These are phyloP conservation scores for Botryotinia globosa DNA, from an alignment of 2,329 filamentous ascomycete genomes.

Conservation along the genomic window DNA sequence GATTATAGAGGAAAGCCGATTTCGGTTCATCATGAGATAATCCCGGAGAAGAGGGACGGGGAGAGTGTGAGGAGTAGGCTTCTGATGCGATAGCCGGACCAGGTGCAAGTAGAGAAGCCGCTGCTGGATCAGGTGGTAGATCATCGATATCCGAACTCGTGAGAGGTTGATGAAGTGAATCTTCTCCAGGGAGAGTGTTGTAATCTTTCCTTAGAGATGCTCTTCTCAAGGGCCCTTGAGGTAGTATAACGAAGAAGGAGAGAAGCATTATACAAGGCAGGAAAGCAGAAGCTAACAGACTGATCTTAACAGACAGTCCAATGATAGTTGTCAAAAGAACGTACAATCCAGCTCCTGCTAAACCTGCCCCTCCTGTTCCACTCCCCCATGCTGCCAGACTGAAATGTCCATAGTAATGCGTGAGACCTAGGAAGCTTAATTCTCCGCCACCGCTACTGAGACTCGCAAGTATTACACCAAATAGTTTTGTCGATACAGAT, in stretches of 20 bases:
- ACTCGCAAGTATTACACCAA: slow-evolving; percentile 80
- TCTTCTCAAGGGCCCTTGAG: slow-evolving; percentile 60
- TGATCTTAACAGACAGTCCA: slow-evolving; percentile 69
- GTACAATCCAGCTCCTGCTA: slow-evolving; percentile 85
- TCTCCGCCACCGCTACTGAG: slow-evolving; percentile 85
- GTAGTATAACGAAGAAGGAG: slow-evolving; percentile 82
- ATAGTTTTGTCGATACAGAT: slow-evolving; percentile 71
- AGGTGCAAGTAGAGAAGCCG: slow-evolving; percentile 44
- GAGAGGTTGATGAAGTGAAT: slow-evolving; percentile 39
- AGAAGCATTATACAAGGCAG: slow-evolving; percentile 79
- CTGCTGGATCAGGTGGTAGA: slow-evolving; percentile 43
- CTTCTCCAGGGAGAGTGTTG: slow-evolving; percentile 38
- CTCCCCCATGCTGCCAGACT: slow-evolving; percentile 90
- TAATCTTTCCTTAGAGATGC: slow-evolving; percentile 50
- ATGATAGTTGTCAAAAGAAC: slow-evolving; percentile 80
- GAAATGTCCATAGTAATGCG: slow-evolving; percentile 87
- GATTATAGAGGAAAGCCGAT: slow-evolving; percentile 45
- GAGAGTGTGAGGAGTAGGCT: slow-evolving; percentile 40
- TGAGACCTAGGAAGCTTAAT: slow-evolving; percentile 84
- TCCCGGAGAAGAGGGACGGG: slow-evolving; percentile 18
- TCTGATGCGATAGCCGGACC: slow-evolving; percentile 43
- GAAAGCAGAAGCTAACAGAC: slow-evolving; percentile 73
- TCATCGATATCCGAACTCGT: slow-evolving; percentile 27
- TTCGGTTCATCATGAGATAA: background rate
- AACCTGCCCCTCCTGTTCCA: slow-evolving; percentile 83